Base-by-base conservation (phyloP, 1,284 basidiomycete species). In the Sphagnurus paluster region DNA sequence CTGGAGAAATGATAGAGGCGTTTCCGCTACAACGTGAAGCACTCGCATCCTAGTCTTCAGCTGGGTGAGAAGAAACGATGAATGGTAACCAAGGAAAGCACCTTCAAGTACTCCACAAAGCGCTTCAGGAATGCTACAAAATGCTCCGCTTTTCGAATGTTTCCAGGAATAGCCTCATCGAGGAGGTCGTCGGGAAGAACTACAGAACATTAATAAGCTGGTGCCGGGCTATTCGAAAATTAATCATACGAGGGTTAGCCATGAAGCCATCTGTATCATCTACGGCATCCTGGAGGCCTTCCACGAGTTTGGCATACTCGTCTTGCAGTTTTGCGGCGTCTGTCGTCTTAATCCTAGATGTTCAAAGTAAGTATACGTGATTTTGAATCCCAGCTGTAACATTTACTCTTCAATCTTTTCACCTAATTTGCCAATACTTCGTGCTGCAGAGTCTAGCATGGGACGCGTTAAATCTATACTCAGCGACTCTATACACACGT, bases 21-120 rank as follows among this genome's bases (percentile, higher is more conserved):
- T 99, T 67, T 99, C 97, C n/a, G 97, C 97, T 7, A 99, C 97
- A 52, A 99, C 97, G 63, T 99, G 97, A 19, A 99, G 74, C 10
- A 99, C 97, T 38, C 97, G 84, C 96, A 99, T 99, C 40, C 97
- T 82, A 6, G 97, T 99, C 92, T 95, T 32, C 8, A 28, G 30
- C 42, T 10, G 44, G 28, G 2, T 1, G 10, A 5, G 8, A 14
- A 14, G n/a, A 11, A 21, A 13, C 4, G 34, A 17, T 10, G 25
- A 13, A 28, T 32, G 13, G 4, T 4, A 28, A 40, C n/a, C n/a
- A 24, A 33, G 9, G 20, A 2, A 39, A 23, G 5, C 28, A 91
- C 93, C 79, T 99, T 99, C 52, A 99, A 80, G 64, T 99, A 99
- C 70, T 99, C 97, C 34, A 99, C 93, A 62, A 99, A 98, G 34